These are phyloP conservation scores for Candida tetrigidarum DNA, from an alignment of 1,139 yeast species.

Conservation along the genomic window DNA sequence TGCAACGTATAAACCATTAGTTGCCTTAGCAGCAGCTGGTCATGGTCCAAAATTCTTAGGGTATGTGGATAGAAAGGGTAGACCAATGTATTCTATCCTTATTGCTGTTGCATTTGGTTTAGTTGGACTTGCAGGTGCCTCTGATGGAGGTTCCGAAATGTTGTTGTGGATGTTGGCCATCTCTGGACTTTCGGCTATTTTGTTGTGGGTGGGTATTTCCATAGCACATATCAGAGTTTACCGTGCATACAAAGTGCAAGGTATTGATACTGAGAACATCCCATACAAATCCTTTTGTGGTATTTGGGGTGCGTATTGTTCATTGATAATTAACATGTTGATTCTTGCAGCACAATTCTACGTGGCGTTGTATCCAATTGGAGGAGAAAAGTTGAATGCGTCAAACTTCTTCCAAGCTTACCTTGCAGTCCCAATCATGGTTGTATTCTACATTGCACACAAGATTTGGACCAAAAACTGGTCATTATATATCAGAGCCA, in stretches of 20 bases:
- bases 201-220: constrained; percentile 41
- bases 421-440: constrained; percentile 33
- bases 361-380: constrained; percentile 34
- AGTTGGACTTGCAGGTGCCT: constrained; percentile 37
- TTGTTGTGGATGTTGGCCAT: constrained; percentile 42
- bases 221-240: constrained; percentile 31
- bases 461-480: constrained; percentile 30
- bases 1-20: constrained; percentile 37
- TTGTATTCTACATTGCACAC: constrained; percentile 30
- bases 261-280: constrained; percentile 24
- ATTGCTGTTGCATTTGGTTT: constrained; percentile 34
- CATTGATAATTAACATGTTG: constrained; percentile 32
- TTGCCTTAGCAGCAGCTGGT: constrained; percentile 36
- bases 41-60: constrained; percentile 36
- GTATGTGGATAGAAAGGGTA: constrained; percentile 26
- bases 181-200: constrained; percentile 40
- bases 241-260: constrained; percentile 32
- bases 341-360: constrained; percentile 39
- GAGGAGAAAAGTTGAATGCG: constrained; percentile 27
- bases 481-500: constrained; percentile 26
- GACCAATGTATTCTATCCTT: constrained; percentile 35
- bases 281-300: constrained; percentile 35
- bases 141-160: constrained; percentile 30
- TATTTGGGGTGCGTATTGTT: constrained; percentile 36
- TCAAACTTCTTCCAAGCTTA: constrained; percentile 34